A percentile compares a stretch with the other conserved stretches of the same genome.
Conservation (phyloP, 1,284 basidiomycete genomes). For the Cerioporus squamosus region DNA sequence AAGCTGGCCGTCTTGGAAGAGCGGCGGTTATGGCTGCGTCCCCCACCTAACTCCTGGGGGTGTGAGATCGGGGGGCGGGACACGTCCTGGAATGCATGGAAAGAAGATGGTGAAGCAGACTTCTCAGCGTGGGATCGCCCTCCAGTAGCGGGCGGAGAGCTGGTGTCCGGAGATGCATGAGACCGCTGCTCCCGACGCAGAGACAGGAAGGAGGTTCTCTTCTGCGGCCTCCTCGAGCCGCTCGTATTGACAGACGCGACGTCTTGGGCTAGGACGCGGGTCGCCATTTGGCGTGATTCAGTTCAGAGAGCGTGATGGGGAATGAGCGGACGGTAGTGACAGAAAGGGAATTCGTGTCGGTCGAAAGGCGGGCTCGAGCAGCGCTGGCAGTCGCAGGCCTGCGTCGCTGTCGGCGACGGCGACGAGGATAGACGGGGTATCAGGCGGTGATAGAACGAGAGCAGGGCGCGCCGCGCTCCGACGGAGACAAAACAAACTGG, state of each 20-base stretch:
- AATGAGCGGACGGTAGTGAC: constrained; percentile 25
- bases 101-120: constrained; percentile 40
- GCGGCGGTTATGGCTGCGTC: constrained; percentile 24
- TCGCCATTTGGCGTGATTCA: constrained; percentile 31
- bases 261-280: constrained; percentile 28
- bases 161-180: constrained; percentile 34
- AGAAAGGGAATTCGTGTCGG: constrained; percentile 16
- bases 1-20: constrained; percentile 29
- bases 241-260: constrained; percentile 18
- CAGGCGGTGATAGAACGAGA: constrained; percentile 20
- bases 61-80: constrained; percentile 29
- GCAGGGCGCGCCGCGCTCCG: background rate
- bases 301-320: constrained; percentile 28
- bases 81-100: constrained; percentile 28
- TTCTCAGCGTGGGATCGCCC: constrained; percentile 27
- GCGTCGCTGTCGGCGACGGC: constrained; percentile 24
- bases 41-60: constrained; percentile 20
- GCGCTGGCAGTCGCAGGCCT: constrained; percentile 18
- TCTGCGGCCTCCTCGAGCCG: constrained; percentile 44
- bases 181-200: constrained; percentile 56
- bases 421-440: constrained; percentile 20
- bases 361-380: constrained; percentile 8
- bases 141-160: constrained; percentile 23
- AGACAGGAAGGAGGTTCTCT: constrained; percentile 59
- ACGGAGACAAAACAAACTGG: constrained; percentile 14